Evolutionary conservation across 225 moss, liverwort and hornwort species (phyloP), one percentile per base, ranked within the genome.

Genomic region (Neckera pumila): DNA sequence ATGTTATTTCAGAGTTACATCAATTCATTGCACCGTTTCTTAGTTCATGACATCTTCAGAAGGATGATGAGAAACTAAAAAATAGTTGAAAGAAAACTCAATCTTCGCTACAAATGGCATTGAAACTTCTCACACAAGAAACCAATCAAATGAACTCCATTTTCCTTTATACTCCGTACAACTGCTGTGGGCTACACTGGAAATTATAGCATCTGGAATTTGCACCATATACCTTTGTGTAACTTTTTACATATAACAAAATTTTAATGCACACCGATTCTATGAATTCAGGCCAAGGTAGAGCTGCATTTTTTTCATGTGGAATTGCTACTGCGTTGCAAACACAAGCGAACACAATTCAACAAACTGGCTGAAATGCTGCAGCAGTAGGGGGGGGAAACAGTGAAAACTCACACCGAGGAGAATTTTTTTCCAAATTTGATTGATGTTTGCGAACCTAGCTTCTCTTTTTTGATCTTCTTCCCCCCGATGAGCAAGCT

Each of bases 381-480:
- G 33, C 81, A 81, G 15, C 34, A 31, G 45, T 47, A 47, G 8
- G 9, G 47, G 7, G 9, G 47, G 31, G 22, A 73, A 34, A n/a
- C n/a, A 33, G 59, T 12, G 49, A 28, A 61, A 85, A 51, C 62
- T 85, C 58, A 30, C n/a, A 59, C 22, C 14, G 45, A 87, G 36
- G 60, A 10, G 28, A 21, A 17, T 23, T 51, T 49, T 49, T 49
- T 49, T 49, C 11, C 49, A n/a, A 49, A 64, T 10, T 61, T 79
- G 65, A 66, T 11, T 25, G 51, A 12, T 19, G 57, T 26, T 80
- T 71, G 40, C 54, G 54, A 63, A 94, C 94, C 93, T 47, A 47
- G 47, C 47, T 92, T 94, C 38, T 92, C 92, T 87, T 94, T 94
- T 85, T 94, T 93, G 9, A 92, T 47, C 83, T 94, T 93, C 85